Percentiles rank a stretch among this genome's conserved stretches.
Conservation (phyloP, 202 grass and related monocot genomes). For the Schoenoplectus tabernaemontani region DNA sequence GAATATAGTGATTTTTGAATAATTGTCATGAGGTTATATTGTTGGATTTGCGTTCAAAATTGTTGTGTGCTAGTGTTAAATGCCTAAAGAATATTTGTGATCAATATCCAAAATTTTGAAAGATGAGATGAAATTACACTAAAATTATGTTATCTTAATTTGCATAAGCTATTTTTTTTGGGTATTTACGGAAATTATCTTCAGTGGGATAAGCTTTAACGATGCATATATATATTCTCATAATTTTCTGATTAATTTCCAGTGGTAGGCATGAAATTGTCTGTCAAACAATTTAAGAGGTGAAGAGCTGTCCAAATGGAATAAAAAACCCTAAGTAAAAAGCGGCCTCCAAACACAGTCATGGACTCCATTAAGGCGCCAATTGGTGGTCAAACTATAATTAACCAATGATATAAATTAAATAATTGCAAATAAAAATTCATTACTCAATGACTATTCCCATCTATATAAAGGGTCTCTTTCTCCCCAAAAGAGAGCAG, state of each 20-base stretch:
- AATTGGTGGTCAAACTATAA: conserved; percentile 2
- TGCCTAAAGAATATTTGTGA: too few species aligned
- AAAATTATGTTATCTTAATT: not conserved
- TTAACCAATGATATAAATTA: not conserved
- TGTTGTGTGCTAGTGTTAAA: too few species aligned
- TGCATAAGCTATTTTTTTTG: not conserved
- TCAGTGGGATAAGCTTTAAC: not conserved
- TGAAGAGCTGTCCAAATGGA: not conserved
- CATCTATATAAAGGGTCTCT: not conserved
- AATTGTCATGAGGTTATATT: too few species aligned
- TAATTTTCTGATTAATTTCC: not conserved
- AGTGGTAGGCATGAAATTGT: not conserved
- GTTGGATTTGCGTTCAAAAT: too few species aligned
- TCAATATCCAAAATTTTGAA: not conserved
- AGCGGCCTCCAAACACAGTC: not conserved
- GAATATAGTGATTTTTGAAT: too few species aligned
- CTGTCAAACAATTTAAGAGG: not conserved
- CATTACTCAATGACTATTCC: not conserved
- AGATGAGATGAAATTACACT: not conserved
- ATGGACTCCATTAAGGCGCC: not conserved
- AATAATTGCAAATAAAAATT: not conserved
- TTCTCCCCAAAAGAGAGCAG: not conserved
- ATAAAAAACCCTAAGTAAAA: not conserved
- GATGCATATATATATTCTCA: not conserved
- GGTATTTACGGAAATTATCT: not conserved